Conservation (phyloP, 495 filamentous ascomycete species). For the Paragyromitra xinjiangensis region DNA sequence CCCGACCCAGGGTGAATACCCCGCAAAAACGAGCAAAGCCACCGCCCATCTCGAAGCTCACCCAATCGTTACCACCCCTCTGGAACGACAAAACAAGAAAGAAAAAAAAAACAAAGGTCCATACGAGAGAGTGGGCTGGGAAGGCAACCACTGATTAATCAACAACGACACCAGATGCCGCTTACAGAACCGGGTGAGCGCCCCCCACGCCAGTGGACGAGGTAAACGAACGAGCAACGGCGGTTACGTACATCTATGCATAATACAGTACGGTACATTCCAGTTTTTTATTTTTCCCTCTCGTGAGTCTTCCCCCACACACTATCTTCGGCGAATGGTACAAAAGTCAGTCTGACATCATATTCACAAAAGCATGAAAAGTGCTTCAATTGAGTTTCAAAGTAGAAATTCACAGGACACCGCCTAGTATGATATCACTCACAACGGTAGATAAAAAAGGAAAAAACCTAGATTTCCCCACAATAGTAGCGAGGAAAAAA, state of each 20-base stretch:
- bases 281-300: neutral
- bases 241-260: conserved; percentile 31
- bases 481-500: neutral
- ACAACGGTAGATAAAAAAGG: conserved; percentile 9
- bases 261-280: conserved; percentile 23
- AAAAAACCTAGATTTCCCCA: conserved; percentile 9
- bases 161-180: conserved; percentile 22
- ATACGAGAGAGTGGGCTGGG: neutral
- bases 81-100: neutral
- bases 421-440: conserved; percentile 29
- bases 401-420: conserved; percentile 22
- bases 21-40: conserved; percentile 26
- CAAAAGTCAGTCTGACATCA: conserved; percentile 39
- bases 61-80: neutral
- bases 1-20: conserved; percentile 22
- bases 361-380: conserved; percentile 13
- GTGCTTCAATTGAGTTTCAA: conserved; percentile 8
- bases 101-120: neutral
- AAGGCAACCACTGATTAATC: conserved; percentile 20
- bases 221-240: conserved; percentile 14
- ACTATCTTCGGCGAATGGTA: conserved; percentile 17
- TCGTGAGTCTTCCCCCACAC: neutral
- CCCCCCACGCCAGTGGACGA: conserved; percentile 25
- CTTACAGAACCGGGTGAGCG: conserved; percentile 11
- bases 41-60: conserved; percentile 13